Evolutionary conservation across 1,284 basidiomycete genomes (phyloP), one percentile per base, ranked within the genome.

Genomic region (Moesziomyces antarcticus): DNA sequence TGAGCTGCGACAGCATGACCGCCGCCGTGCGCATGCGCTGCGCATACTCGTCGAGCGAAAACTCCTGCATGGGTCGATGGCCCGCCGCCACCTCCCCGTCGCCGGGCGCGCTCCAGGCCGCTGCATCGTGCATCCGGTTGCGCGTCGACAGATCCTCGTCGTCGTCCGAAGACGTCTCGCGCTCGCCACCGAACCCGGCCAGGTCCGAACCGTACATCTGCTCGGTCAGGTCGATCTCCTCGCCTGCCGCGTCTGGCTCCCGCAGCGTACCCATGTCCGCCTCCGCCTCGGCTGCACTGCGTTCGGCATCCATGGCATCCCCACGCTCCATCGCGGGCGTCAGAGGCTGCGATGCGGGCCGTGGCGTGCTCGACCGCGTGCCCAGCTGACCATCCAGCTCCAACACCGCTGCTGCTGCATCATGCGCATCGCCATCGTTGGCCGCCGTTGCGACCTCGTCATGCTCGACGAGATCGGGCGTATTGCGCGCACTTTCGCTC

Each of bases 1-100:
- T 97, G 45, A 99, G 88, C 85, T 99, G 96, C 1, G 96, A 92
- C 22, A 99, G 90, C 96, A 99, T 98, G 78, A 99, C 91, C 4
- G 97, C 96, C 1, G 96, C 96, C 11, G 94, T 98, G 16, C 93
- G 90, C 96, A 99, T 99, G 45, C 96, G 90, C 79, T 97, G 93
- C 0, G 96, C 96, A 83, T 99, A 99, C 77, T 99, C 96, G 80
- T 99, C 95, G 30, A 99, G 69, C 13, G 80, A 81, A 45, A 82
- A 81, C 49, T 73, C 71, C 11, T 67, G 60, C 63, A 60, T 62
- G 16, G 70, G 67, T 56, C 75, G 48, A 37, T 63, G 54, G 18
- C 69, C 57, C 3, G 65, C 65, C 27, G 59, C 66, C 5, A 37
- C 43, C 27, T 58, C 66, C 2, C 49, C 20, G 3, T 54, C 20